Evolutionary conservation across 1,284 basidiomycete genomes (phyloP).

Genomic region (Dichomitus squalens): DNA sequence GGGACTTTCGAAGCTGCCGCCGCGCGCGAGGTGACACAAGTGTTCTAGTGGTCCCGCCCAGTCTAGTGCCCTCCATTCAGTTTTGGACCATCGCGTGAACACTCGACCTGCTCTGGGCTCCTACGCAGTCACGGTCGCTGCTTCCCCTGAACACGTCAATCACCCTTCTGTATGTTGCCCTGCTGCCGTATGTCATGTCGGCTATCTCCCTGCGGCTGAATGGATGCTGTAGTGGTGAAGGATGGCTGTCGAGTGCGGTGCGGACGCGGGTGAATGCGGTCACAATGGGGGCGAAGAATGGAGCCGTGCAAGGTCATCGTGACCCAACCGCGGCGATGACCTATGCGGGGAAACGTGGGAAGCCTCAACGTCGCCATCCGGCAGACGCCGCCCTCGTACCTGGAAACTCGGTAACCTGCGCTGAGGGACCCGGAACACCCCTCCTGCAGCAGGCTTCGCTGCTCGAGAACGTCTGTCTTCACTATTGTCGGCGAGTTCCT

Average conservation of each 20-base stretch:
- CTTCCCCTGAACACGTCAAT: too few relatives aligned
- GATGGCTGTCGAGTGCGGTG: neutral
- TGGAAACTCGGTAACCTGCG: neutral
- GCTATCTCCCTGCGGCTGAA: neutral
- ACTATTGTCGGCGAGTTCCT: neutral
- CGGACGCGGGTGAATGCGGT: neutral
- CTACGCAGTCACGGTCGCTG: too few relatives aligned
- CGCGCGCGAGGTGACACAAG: neutral
- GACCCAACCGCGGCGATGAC: conserved; percentile 17
- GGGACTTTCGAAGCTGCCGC: conserved; percentile 18
- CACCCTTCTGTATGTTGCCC: neutral
- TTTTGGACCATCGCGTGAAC: too few relatives aligned
- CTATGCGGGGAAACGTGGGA: conserved; percentile 28
- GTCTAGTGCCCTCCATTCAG: conserved; percentile 17
- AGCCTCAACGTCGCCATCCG: neutral
- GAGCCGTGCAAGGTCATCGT: conserved; percentile 13
- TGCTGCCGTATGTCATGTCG: neutral
- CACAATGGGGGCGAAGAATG: conserved; percentile 7
- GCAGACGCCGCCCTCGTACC: conserved; percentile 15
- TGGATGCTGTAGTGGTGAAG: neutral
- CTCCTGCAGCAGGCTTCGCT: neutral
- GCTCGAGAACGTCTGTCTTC: neutral
- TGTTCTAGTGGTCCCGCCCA: conserved; percentile 16
- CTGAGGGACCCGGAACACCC: conserved; percentile 17
- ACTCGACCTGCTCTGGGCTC: neutral